phyloP scores from a whole-genome alignment of 768 basidiomycete species.

The Russula compacta region DNA sequence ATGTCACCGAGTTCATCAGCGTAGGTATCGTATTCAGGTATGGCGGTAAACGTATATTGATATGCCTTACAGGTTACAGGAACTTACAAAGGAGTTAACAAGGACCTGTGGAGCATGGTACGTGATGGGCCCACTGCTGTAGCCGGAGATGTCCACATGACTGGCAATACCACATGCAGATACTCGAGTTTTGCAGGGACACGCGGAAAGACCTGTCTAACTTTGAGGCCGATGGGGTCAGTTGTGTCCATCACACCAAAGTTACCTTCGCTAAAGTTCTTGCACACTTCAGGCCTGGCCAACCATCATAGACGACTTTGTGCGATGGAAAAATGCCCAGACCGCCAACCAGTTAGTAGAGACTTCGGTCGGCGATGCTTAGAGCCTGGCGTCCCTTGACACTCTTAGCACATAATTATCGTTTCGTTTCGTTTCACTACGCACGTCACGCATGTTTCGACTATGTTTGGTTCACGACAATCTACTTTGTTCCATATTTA shows the following conservation, averaged over 20 bases:
- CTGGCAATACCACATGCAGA: slow-evolving; percentile 32
- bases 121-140: slow-evolving; percentile 18
- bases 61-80: slow-evolving; percentile 33
- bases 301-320: slow-evolving; percentile 73
- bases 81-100: slow-evolving; percentile 69
- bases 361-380: not conserved
- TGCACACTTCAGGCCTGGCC: slow-evolving; percentile 59
- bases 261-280: not conserved
- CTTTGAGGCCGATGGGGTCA: slow-evolving; percentile 70
- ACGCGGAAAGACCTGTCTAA: slow-evolving; percentile 50
- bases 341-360: not conserved
- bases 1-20: slow-evolving; percentile 56
- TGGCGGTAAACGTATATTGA: not conserved
- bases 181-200: slow-evolving; percentile 65
- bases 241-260: slow-evolving; percentile 24
- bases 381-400: not conserved
- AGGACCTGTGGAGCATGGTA: slow-evolving; percentile 84
- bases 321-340: slow-evolving; percentile 46
- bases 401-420: not conserved
- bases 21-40: slow-evolving; percentile 32
- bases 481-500: not conserved
- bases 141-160: not conserved
- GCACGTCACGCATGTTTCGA: not conserved
- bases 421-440: not conserved
- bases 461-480: not conserved